Evolutionary conservation across 75 land plant genomes (phyloP), one percentile per base, ranked within the genome.

Genomic region (Azolla pinnata): DNA sequence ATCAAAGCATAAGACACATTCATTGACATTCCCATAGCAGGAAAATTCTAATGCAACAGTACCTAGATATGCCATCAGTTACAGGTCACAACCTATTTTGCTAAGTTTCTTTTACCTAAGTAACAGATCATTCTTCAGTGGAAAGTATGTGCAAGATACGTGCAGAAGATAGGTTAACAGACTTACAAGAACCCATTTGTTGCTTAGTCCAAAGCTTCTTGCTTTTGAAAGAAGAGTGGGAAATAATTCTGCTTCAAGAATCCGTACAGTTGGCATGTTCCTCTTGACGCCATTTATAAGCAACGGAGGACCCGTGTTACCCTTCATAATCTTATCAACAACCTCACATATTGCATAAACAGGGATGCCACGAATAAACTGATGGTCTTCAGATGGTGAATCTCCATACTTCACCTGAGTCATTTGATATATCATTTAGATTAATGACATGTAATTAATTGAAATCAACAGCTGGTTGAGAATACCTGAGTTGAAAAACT

Each of bases 401-500:
- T 64, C 78, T 59, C 83, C 84, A 70, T 81, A 84, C 50, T 91
- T 91, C 10, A 84, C 46, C 90, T 83, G 76, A 31, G n/a, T n/a
- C n/a, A n/a, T n/a, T n/a, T n/a, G n/a, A 69, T 14, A 55, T 10
- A 21, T 31, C 5, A 57, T 27, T 30, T 24, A 33, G 16, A 54
- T 28, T 2, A 51, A 8, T 8, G 8, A 18, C 8, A 51, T 7
- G 24, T 51, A 51, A 51, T 9, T 19, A 19, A 51, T 8, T 38
- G 14, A 38, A 8, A 38, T 38, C 97, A 92, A 25, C 88, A 90
- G 51, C 87, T 83, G 29, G 80, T 70, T 35, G 12, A 7, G 38
- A 40, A 68, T 55, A 87, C 84, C 83, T 91, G 97, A n/a, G 97
- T 88, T 10, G 97, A 91, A 60, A 91, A 91, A 75, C 97, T 91